Base-by-base conservation (phyloP, 352 stramenopile genomes). In the Pythium angustatum region DNA sequence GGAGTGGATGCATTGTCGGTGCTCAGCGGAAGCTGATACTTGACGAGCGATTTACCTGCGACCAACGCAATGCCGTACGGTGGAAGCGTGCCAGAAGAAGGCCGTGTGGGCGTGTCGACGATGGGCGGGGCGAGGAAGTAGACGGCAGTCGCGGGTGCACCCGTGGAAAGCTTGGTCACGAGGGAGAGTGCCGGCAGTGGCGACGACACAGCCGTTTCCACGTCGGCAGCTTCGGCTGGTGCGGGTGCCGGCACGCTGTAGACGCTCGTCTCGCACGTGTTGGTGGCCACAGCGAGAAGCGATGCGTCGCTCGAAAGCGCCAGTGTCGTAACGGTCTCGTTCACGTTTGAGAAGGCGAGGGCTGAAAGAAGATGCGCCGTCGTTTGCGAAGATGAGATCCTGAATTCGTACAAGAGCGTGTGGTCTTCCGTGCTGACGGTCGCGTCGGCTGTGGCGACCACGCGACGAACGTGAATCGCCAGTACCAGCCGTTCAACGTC, bases 71-170 rank as follows among this genome's bases (percentile, higher is more conserved):
- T 14, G 11, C 48, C 47, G 49, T 63, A 66, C 14, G 66, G 54
- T 24, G 19, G 48, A 4, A 43, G n/a, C 2, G n/a, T 10, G n/a
- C n/a, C 53, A 1, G 27, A 12, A 19, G 10, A 53, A 21, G 30
- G 47, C 3, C n/a, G 21, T n/a, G n/a, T 44, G 1, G 55, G 47
- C n/a, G 50, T 33, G 3, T 60, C 50, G 17, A 58, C 58, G 36
- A 59, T 19, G 14, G 62, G 62, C 15, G 62, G 27, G 30, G 57
- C 33, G 12, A 72, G 55, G 28, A 65, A 72, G 54, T 59, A 68
- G 14, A 53, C 21, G 5, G 58, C 53, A 8, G 36, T 48, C 26
- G 38, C 52, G 0, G 59, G 14, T 1, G 58, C 44, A 11, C 48
- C 31, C 3, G 44, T 66, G 4, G 19, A 2, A 2, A 70, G 22